A percentile compares a stretch with the other conserved stretches of the same genome.
These are phyloP conservation scores for Candolleomyces aberdarensis DNA, from an alignment of 768 basidiomycete genomes.

Conservation along the genomic window DNA sequence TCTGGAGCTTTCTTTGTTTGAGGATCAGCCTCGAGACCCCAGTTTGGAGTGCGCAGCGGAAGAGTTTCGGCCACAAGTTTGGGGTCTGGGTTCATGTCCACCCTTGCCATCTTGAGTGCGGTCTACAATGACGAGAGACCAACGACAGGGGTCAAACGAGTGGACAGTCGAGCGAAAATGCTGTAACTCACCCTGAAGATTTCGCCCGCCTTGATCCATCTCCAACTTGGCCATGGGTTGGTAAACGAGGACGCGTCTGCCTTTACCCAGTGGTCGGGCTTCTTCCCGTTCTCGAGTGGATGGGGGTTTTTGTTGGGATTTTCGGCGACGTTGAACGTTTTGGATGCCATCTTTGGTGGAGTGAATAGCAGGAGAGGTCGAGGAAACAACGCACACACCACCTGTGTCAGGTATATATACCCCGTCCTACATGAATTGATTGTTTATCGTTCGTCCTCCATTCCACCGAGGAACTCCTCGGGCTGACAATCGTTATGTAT, in stretches of 20 bases:
- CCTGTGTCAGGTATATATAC: too few relatives aligned
- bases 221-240: slow-evolving; percentile 29
- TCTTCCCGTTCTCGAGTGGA: neutral
- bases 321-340: too few relatives aligned
- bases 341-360: too few relatives aligned
- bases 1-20: slow-evolving; percentile 12
- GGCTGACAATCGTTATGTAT: too few relatives aligned
- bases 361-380: too few relatives aligned
- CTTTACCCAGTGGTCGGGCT: slow-evolving; percentile 25
- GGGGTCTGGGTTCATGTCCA: slow-evolving; percentile 6
- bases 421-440: too few relatives aligned
- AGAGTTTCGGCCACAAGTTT: slow-evolving; percentile 13
- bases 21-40: slow-evolving; percentile 24
- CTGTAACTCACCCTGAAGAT: slow-evolving; percentile 13
- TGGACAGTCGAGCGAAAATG: neutral
- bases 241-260: slow-evolving; percentile 16
- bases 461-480: too few relatives aligned
- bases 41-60: slow-evolving; percentile 35
- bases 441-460: too few relatives aligned
- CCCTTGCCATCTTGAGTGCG: slow-evolving; percentile 3
- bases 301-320: too few relatives aligned
- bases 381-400: too few relatives aligned
- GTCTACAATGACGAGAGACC: neutral
- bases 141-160: neutral
- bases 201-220: slow-evolving; percentile 12